Evolutionary conservation across 2,329 filamentous ascomycete genomes (phyloP), one percentile per base, ranked within the genome.

Genomic region (Chaetomium sp.): DNA sequence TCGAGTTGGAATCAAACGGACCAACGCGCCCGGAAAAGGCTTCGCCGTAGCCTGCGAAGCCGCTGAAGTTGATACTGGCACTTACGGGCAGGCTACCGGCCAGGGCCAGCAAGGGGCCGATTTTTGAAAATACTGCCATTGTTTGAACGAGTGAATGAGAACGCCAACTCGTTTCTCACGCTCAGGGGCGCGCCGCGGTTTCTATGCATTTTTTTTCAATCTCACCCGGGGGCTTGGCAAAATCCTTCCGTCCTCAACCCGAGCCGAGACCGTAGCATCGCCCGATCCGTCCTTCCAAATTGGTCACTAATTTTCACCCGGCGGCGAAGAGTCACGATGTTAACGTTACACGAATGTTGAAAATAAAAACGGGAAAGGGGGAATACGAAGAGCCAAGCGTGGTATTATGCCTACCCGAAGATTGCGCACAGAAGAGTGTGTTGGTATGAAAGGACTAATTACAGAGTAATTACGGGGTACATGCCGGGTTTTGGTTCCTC

Each of bases 1-100:
- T 59, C 7, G 54, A 55, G 52, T 59, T 59, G 52, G 57, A 48
- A 19, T 57, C 52, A 40, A 11, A 59, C 1, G 54, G 57, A 4
- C 54, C 57, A 2, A 51, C n/a, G 10, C 54, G 44, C 10, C 38
- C 42, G 34, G 5, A 7, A 34, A 46, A 52, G 1, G 45, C 27
- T 11, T 37, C 7, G n/a, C 51, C 57, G 19, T 57, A 59, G 4
- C 57, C 57, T 4, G 48, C 51, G 12, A 57, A 59, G 32, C 45
- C 54, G 6, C 12, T 10, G 8, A 34, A 27, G 10, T 2, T 41
- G 6, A 27, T 27, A 27, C 35, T 37, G 50, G 14, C 14, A 10
- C 2, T 11, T 11, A 40, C 7, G 34, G 27, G 34, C 7, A 52
- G 11, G 9, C n/a, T 27, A 12, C 35, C 50, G 42, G 42, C 42